A percentile compares a stretch with the other conserved stretches of the same genome.
These are phyloP conservation scores for Cryptococcus sp. DNA, from an alignment of 1,284 basidiomycete genomes.

Conservation along the genomic window DNA sequence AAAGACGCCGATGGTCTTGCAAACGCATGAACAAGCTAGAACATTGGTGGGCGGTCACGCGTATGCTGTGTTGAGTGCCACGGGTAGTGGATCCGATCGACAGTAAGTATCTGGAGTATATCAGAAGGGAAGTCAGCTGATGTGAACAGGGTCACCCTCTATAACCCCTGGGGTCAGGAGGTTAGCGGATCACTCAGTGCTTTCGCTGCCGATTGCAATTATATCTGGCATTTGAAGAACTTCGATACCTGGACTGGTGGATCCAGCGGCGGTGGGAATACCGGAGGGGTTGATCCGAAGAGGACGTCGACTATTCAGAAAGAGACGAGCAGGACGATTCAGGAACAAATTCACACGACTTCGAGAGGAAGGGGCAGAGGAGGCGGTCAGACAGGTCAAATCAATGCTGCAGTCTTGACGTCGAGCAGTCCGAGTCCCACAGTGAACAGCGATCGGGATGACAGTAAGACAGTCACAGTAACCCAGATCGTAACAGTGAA, in stretches of 20 bases:
- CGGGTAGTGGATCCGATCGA: neutral
- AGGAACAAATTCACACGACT: too few species aligned
- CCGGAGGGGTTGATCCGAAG: neutral
- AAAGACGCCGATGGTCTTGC: constrained; percentile 2
- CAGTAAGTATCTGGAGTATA: neutral
- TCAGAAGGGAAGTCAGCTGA: too few species aligned
- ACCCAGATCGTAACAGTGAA: too few species aligned
- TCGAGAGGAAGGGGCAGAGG: too few species aligned
- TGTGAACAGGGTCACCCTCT: constrained; percentile 1
- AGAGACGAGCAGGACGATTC: too few species aligned
- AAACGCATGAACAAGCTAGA: neutral
- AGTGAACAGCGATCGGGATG: too few species aligned
- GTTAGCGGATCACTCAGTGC: neutral
- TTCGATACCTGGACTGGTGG: neutral
- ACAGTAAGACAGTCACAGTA: too few species aligned
- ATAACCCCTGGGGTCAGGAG: constrained; percentile 4
- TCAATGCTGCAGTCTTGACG: too few species aligned
- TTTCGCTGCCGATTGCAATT: neutral
- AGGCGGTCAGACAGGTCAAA: too few species aligned
- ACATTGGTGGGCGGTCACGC: constrained; percentile 1
- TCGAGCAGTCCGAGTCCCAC: too few species aligned
- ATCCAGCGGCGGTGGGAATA: neutral
- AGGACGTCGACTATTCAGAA: too few species aligned
- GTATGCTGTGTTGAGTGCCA: neutral
- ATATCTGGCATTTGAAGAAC: neutral